Evolutionary conservation across 1,139 yeast genomes (phyloP).

Genomic region (Candida pseudoviswanathii): DNA sequence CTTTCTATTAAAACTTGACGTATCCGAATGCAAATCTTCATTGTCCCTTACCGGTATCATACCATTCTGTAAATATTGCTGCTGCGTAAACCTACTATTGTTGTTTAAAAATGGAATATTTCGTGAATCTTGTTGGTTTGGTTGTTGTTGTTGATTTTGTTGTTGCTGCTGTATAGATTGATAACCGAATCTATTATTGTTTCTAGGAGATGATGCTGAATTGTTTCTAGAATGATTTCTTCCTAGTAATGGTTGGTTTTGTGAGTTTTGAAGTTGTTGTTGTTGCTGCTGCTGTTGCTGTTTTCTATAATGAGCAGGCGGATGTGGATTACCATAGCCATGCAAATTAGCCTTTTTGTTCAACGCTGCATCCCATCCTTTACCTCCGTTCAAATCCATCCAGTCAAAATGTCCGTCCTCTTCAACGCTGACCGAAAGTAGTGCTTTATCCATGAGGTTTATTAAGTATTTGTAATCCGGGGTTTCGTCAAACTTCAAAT

Average conservation of each 20-base stretch:
- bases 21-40: slow-evolving; percentile 42
- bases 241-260: slow-evolving; percentile 13
- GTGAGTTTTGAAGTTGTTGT: slow-evolving; percentile 10
- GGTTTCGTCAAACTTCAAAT: slow-evolving; percentile 71
- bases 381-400: slow-evolving; percentile 81
- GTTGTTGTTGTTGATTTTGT: slow-evolving; percentile 15
- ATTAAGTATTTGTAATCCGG: slow-evolving; percentile 66
- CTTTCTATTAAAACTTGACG: slow-evolving; percentile 37
- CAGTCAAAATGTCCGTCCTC: slow-evolving; percentile 79
- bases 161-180: slow-evolving; percentile 31
- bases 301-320: slow-evolving; percentile 34
- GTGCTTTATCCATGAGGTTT: slow-evolving; percentile 46
- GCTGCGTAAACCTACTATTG: neutral
- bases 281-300: slow-evolving; percentile 16
- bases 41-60: slow-evolving; percentile 40
- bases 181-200: slow-evolving; percentile 22
- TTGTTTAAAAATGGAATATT: slow-evolving; percentile 5
- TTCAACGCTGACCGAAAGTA: slow-evolving; percentile 30
- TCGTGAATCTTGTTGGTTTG: slow-evolving; percentile 11
- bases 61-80: slow-evolving; percentile 20
- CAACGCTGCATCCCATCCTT: slow-evolving; percentile 80
- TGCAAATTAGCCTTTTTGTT: slow-evolving; percentile 80
- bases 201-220: slow-evolving; percentile 7
- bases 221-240: slow-evolving; percentile 5
- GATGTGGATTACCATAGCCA: slow-evolving; percentile 77